Percentiles rank a stretch among this genome's conserved stretches.
Evolutionary conservation across 495 filamentous ascomycete species (phyloP).

Genomic region (Penicillium argentinense): DNA sequence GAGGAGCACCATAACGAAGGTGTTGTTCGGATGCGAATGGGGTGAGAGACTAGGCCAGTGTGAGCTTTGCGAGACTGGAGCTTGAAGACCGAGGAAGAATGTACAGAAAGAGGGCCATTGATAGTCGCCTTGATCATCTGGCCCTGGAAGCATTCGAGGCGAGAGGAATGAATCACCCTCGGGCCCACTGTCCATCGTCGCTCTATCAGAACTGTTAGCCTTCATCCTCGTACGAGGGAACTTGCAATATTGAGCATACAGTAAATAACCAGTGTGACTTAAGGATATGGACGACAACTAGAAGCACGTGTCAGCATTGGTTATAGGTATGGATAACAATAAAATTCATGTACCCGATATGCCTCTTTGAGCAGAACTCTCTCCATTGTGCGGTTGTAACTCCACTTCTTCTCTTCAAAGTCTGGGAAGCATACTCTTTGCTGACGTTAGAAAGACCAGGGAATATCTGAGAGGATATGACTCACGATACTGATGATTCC

Average conservation of each 20-base stretch:
- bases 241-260: slow-evolving; percentile 25
- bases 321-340: no score
- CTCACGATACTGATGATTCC: slow-evolving; percentile 39
- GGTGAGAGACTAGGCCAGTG: slow-evolving; percentile 24
- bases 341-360: slow-evolving; percentile 29
- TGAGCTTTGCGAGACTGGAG: neutral
- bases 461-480: neutral
- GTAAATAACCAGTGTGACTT: slow-evolving; percentile 37
- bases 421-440: slow-evolving; percentile 41
- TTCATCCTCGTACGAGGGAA: neutral
- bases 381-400: slow-evolving; percentile 40
- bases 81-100: neutral
- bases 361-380: slow-evolving; percentile 34
- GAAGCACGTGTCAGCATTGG: slow-evolving; percentile 4
- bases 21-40: slow-evolving; percentile 28
- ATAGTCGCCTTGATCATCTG: slow-evolving; percentile 36
- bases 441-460: neutral
- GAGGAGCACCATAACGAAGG: slow-evolving; percentile 41
- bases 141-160: slow-evolving; percentile 34
- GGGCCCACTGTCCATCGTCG: slow-evolving; percentile 42
- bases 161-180: slow-evolving; percentile 37
- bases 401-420: slow-evolving; percentile 33
- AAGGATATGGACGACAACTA: slow-evolving; percentile 43
- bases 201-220: slow-evolving; percentile 30
- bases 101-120: slow-evolving; percentile 32